Evolutionary conservation across 2,329 filamentous ascomycete species (phyloP).

Genomic region (Hymenoscyphus scutula): DNA sequence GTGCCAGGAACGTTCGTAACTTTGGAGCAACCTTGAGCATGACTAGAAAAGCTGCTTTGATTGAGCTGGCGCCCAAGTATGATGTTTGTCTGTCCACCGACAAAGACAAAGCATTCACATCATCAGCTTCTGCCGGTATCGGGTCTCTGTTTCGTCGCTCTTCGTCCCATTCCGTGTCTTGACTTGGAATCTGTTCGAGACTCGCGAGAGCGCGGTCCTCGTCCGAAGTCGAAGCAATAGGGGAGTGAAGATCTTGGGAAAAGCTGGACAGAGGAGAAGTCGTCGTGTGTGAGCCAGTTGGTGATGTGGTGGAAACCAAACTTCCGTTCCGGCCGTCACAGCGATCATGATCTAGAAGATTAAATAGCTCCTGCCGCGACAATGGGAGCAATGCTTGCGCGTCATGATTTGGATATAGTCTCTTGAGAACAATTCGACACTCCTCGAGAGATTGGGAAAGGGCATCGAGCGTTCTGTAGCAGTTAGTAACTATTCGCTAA

Average conservation of each 20-base stretch:
- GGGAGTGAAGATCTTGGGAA: conserved; percentile 49
- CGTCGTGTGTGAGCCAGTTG: conserved; percentile 54
- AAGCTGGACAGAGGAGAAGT: conserved; percentile 35
- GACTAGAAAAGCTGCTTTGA: conserved; percentile 71
- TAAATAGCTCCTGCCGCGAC: conserved; percentile 58
- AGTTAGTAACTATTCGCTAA: conserved; percentile 23
- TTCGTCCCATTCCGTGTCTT: conserved; percentile 67
- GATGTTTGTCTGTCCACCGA: conserved; percentile 58
- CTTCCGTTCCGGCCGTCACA: conserved; percentile 33
- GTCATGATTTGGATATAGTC: conserved; percentile 59
- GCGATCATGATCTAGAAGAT: conserved; percentile 46
- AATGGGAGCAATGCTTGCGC: conserved; percentile 51
- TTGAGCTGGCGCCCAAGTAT: conserved; percentile 72
- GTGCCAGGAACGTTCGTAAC: conserved; percentile 45
- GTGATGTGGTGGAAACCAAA: conserved; percentile 43
- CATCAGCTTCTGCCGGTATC: conserved; percentile 64
- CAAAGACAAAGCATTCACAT: conserved; percentile 66
- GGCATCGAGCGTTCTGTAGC: conserved; percentile 54
- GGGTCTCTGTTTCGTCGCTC: conserved; percentile 53
- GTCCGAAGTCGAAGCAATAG: conserved; percentile 50
- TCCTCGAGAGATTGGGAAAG: conserved; percentile 64
- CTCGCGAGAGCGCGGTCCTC: conserved; percentile 43
- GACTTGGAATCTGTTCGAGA: conserved; percentile 67
- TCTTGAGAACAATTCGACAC: conserved; percentile 60
- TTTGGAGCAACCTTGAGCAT: conserved; percentile 55